These are phyloP conservation scores for Starmerella ratchasimensis DNA, from an alignment of 805 yeast genomes.

Conservation along the genomic window DNA sequence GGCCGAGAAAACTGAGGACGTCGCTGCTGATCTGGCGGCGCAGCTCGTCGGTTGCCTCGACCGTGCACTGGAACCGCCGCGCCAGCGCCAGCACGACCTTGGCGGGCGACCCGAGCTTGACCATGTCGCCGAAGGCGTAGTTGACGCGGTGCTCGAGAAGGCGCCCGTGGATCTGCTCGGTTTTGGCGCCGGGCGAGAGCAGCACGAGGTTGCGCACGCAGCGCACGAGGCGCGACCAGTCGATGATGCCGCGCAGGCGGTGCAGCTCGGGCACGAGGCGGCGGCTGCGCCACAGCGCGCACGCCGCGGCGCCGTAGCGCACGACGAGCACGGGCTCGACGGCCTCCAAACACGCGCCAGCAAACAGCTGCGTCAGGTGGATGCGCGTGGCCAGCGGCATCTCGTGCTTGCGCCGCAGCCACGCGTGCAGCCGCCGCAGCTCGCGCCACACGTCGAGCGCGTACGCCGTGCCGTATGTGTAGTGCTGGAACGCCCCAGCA, in stretches of 20 bases:
- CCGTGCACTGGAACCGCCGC: constrained; percentile 6
- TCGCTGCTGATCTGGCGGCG: constrained; percentile 1
- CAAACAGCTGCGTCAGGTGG: constrained; percentile 53
- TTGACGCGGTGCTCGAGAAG: neutral
- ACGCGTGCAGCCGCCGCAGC: constrained; percentile 71
- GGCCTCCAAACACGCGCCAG: constrained; percentile 53
- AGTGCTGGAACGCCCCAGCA: constrained; percentile 54
- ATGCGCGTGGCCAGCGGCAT: constrained; percentile 56
- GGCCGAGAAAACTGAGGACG: constrained; percentile 10
- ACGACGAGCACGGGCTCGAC: constrained; percentile 54
- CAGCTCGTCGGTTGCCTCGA: neutral
- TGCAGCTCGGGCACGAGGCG: constrained; percentile 28
- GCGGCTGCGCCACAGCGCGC: constrained; percentile 37
- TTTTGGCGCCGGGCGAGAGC: neutral
- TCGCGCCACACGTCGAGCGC: constrained; percentile 66
- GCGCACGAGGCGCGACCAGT: constrained; percentile 4
- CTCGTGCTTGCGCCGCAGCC: constrained; percentile 65
- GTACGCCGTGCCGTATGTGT: constrained; percentile 43
- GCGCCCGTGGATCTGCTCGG: neutral
- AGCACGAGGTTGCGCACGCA: constrained; percentile 10
- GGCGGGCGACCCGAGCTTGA: neutral
- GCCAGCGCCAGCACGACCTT: constrained; percentile 9
- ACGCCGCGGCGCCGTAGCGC: constrained; percentile 47
- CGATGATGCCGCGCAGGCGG: constrained; percentile 1
- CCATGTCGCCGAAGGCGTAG: neutral